Percentiles rank a stretch among this genome's conserved stretches.
Evolutionary conservation across 257 asterid genomes (phyloP).

Genomic region (Nyctanthes arbortristis): DNA sequence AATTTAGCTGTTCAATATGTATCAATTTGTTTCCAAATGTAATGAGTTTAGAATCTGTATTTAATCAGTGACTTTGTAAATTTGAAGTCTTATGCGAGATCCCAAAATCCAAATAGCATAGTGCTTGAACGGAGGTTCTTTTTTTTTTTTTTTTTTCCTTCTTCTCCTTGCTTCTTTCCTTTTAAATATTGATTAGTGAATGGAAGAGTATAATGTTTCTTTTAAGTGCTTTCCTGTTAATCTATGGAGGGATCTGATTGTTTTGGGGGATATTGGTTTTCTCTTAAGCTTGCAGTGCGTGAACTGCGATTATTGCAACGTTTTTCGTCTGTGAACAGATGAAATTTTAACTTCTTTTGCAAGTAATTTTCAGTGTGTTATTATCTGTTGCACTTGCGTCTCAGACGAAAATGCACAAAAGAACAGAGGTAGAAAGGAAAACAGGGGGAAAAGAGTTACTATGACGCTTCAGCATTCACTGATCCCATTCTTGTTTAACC

Average conservation of each 20-base stretch:
- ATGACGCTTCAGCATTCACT: too few species aligned
- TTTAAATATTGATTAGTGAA: too few species aligned
- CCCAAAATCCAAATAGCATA: background rate
- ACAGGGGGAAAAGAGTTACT: too few species aligned
- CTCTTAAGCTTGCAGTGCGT: slow-evolving; percentile 14
- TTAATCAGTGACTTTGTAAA: slow-evolving; percentile 29
- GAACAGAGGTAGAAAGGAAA: too few species aligned
- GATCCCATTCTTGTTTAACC: too few species aligned
- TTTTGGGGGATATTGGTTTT: slow-evolving; percentile 13
- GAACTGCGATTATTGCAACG: background rate
- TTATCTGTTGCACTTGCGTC: too few species aligned
- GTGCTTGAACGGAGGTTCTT: slow-evolving; percentile 10
- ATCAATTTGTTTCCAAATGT: slow-evolving; percentile 36
- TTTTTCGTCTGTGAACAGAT: slow-evolving; percentile 3
- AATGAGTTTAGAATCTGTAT: slow-evolving; percentile 21
- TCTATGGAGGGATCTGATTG: background rate
- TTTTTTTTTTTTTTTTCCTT: too few species aligned
- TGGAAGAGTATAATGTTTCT: too few species aligned
- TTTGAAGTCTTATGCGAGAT: slow-evolving; percentile 20
- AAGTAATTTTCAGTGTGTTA: too few species aligned
- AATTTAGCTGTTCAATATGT: slow-evolving; percentile 34
- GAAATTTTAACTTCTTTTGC: slow-evolving; percentile 1
- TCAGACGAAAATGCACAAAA: too few species aligned
- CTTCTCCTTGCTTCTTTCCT: too few species aligned
- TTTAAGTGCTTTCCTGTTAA: background rate